A percentile compares a stretch with the other conserved stretches of the same genome.
These are phyloP conservation scores for Edaphochlamys debaryana DNA, from an alignment of 139 green algal species.

Conservation along the genomic window DNA sequence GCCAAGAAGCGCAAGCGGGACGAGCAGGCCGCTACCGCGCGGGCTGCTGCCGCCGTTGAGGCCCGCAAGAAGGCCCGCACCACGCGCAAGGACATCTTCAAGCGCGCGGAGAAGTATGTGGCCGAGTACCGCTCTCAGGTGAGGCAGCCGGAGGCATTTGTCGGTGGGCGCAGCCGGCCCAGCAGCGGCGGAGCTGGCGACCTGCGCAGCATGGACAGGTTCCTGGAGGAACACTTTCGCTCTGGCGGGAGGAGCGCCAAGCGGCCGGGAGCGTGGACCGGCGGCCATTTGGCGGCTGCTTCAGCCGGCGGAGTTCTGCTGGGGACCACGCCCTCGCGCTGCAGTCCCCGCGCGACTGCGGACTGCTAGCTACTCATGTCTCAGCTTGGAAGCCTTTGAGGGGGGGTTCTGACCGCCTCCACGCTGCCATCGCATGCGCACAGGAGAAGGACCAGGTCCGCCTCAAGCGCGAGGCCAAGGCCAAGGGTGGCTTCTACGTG, in stretches of 20 bases:
- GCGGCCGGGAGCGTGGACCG: constrained; percentile 6
- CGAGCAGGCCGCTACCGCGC: constrained; percentile 81
- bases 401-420: too few relatives aligned
- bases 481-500: constrained; percentile 94
- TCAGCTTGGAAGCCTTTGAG: too few relatives aligned
- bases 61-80: constrained; percentile 74
- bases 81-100: constrained; percentile 91
- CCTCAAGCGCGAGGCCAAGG: constrained; percentile 92
- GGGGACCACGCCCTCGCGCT: too few relatives aligned
- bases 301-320: background rate
- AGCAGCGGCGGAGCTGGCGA: background rate
- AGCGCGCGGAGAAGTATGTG: constrained; percentile 97
- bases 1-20: constrained; percentile 95
- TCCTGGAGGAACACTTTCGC: background rate
- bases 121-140: constrained; percentile 97
- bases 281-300: constrained; percentile 31
- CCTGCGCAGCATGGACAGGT: background rate
- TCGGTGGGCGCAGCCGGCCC: too few relatives aligned
- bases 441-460: constrained; percentile 95
- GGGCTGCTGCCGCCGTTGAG: constrained; percentile 71
- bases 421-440: background rate
- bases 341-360: too few relatives aligned
- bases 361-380: too few relatives aligned
- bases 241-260: background rate
- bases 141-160: too few relatives aligned